These are phyloP conservation scores for Chlorella sp. DNA, from an alignment of 139 green algal genomes.

Conservation along the genomic window DNA sequence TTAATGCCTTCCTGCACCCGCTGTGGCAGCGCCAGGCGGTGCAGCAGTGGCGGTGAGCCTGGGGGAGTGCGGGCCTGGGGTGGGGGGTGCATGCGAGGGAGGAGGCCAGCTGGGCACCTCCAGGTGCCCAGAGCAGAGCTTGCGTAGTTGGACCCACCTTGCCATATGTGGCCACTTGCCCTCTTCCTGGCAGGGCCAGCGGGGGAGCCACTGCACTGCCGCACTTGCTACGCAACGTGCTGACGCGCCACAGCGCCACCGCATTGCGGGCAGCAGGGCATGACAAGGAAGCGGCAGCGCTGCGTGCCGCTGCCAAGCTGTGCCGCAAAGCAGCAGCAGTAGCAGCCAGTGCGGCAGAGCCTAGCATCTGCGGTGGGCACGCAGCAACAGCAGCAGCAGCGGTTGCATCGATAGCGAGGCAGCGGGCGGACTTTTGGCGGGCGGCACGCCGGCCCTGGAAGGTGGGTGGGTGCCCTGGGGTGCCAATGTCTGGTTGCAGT, in stretches of 20 bases:
- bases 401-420: background rate
- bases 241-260: background rate
- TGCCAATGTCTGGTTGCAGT: background rate
- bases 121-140: too few relatives aligned
- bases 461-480: background rate
- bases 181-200: background rate
- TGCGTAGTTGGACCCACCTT: background rate
- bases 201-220: background rate
- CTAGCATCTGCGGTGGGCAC: background rate
- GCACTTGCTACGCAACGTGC: background rate
- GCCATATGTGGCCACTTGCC: background rate
- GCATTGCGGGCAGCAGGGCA: background rate
- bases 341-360: background rate
- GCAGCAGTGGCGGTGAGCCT: background rate
- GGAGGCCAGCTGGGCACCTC: too few relatives aligned
- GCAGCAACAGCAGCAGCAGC: background rate
- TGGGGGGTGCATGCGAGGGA: too few relatives aligned
- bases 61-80: background rate
- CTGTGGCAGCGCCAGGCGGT: slow-evolving; percentile 5
- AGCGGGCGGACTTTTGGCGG: slow-evolving; percentile 18
- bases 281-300: background rate
- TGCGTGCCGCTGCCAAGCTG: background rate
- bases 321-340: background rate
- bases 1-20: slow-evolving; percentile 7
- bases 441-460: slow-evolving; percentile 1